A percentile compares a stretch with the other conserved stretches of the same genome.
Conservation (phyloP, 2,329 filamentous ascomycete genomes). For the Trichoderma citrinoviride region DNA sequence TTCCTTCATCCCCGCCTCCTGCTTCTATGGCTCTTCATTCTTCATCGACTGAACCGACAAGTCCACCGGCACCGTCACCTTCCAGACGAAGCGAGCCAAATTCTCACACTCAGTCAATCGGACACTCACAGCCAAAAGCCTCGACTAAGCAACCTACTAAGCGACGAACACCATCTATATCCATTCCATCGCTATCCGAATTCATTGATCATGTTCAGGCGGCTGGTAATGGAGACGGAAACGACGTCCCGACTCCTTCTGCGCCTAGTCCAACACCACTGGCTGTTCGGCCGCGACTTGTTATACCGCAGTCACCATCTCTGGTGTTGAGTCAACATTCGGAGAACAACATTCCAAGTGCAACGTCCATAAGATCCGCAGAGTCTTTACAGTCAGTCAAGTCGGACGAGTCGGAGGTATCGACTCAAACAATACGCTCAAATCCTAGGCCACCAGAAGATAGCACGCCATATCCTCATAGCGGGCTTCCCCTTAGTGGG, state of each 20-base stretch:
- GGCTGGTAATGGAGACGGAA: neutral
- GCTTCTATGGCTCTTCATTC: neutral
- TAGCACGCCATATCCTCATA: slow-evolving; percentile 33
- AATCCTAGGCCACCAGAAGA: slow-evolving; percentile 33
- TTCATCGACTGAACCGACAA: neutral
- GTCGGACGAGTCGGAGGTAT: slow-evolving; percentile 28
- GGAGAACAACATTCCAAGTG: slow-evolving; percentile 23
- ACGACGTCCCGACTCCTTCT: slow-evolving; percentile 33
- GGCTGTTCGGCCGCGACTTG: slow-evolving; percentile 32
- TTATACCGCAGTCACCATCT: slow-evolving; percentile 30
- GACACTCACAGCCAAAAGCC: neutral
- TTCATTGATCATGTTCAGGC: neutral
- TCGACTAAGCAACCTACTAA: neutral
- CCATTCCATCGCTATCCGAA: neutral
- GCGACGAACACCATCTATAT: neutral
- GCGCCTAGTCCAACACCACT: slow-evolving; percentile 36
- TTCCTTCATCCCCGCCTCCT: neutral
- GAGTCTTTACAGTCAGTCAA: slow-evolving; percentile 26
- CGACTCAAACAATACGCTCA: slow-evolving; percentile 27
- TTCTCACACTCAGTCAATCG: neutral
- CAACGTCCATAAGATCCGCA: slow-evolving; percentile 27
- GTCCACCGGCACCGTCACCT: neutral
- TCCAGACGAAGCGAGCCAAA: neutral
- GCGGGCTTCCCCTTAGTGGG: slow-evolving; percentile 25
- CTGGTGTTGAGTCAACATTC: slow-evolving; percentile 13